A percentile compares a stretch with the other conserved stretches of the same genome.
Conservation (phyloP, 75 land plant genomes). For the Ceratopteris richardii region DNA sequence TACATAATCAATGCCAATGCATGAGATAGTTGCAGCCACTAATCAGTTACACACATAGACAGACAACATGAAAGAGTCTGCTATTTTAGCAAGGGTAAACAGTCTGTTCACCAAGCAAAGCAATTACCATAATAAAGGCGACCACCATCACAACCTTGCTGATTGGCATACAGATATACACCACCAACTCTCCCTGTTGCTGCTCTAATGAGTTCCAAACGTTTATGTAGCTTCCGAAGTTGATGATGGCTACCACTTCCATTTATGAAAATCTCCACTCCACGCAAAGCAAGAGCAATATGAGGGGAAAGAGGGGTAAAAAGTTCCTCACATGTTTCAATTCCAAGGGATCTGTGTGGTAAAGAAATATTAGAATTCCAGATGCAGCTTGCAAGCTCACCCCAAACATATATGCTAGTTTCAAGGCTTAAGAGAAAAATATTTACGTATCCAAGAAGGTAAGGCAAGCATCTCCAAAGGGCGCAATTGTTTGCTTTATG, state of each 20-base stretch:
- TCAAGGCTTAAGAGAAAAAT: no score
- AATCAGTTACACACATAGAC: no score
- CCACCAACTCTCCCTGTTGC: slow-evolving; percentile 89
- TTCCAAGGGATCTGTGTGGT: slow-evolving; percentile 68
- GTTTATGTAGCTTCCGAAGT: slow-evolving; percentile 80
- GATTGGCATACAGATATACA: slow-evolving; percentile 92
- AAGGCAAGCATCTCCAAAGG: slow-evolving; percentile 91
- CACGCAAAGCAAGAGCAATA: slow-evolving; percentile 82
- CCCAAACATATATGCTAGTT: no score
- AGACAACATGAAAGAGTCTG: no score
- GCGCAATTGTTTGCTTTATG: slow-evolving; percentile 53
- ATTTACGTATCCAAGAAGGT: slow-evolving; percentile 72
- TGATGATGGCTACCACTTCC: slow-evolving; percentile 99
- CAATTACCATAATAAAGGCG: slow-evolving; percentile 88
- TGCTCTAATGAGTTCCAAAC: slow-evolving; percentile 64
- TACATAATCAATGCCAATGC: no score
- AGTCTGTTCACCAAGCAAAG: no score
- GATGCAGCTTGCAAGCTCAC: no score
- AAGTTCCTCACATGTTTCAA: slow-evolving; percentile 96
- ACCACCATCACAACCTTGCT: slow-evolving; percentile 97
- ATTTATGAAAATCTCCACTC: slow-evolving; percentile 91
- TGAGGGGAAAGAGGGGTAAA: slow-evolving; percentile 87
- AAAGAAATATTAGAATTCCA: neutral
- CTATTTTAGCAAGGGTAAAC: no score
- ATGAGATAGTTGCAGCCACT: no score